Evolutionary conservation across 1,139 yeast genomes (phyloP).

Genomic region (Scheffersomyces titani): DNA sequence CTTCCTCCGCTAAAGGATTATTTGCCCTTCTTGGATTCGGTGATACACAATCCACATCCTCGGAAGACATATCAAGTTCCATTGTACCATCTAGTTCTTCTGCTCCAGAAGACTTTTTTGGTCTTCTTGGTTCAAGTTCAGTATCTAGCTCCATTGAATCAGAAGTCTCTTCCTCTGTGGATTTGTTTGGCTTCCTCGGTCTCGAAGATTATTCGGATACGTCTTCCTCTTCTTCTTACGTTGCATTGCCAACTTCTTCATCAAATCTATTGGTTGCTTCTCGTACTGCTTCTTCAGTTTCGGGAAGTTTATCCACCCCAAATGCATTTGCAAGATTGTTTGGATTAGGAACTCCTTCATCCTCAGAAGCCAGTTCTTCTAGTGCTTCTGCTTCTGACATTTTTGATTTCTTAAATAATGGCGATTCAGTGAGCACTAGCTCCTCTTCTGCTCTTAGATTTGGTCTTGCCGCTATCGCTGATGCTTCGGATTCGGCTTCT

Average conservation of each 20-base stretch:
- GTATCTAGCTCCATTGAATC: not conserved
- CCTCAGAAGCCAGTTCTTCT: constrained; percentile 5
- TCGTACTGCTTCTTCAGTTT: not conserved
- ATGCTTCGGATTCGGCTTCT: not conserved
- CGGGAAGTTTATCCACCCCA: not conserved
- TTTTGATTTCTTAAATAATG: constrained; percentile 3
- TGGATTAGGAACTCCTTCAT: not conserved
- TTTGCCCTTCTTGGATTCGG: not conserved
- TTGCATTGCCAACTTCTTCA: not conserved
- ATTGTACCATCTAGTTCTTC: not conserved
- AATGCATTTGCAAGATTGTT: constrained; percentile 1
- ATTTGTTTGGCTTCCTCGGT: not conserved
- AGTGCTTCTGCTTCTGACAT: constrained; percentile 4
- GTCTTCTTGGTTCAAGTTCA: no score
- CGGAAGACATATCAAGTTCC: not conserved
- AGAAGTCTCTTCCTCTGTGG: not conserved
- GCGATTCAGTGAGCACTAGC: constrained; percentile 2
- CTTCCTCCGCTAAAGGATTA: not conserved
- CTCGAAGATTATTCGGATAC: not conserved
- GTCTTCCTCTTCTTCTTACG: not conserved
- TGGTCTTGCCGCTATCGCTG: not conserved
- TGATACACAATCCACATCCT: not conserved
- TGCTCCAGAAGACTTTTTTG: no score
- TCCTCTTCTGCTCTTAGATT: constrained; percentile 1
- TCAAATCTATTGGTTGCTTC: no score